These are phyloP conservation scores for Phytophthora megakarya DNA, from an alignment of 352 stramenopile genomes.

Conservation along the genomic window DNA sequence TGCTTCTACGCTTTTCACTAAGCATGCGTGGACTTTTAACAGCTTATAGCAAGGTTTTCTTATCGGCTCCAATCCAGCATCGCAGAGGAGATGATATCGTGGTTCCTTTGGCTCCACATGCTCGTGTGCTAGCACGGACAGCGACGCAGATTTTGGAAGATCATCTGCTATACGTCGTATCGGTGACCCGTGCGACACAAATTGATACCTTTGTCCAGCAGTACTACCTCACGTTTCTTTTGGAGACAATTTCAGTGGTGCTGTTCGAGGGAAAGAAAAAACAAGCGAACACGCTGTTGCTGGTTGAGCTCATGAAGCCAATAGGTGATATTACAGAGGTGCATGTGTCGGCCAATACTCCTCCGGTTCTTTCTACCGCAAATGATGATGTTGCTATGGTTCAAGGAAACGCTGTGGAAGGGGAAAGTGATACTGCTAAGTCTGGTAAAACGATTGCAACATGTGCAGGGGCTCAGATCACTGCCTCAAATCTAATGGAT, in stretches of 20 bases:
- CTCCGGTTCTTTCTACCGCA: neutral
- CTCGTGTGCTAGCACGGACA: conserved; percentile 48
- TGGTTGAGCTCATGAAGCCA: conserved; percentile 67
- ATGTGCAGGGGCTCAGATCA: conserved; percentile 38
- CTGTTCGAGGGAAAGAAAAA: conserved; percentile 83
- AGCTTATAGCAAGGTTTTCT: conserved; percentile 70
- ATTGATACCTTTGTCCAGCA: conserved; percentile 69
- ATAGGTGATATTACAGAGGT: conserved; percentile 29
- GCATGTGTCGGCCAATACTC: conserved; percentile 5
- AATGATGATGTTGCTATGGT: conserved; percentile 42
- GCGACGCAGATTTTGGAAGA: conserved; percentile 51
- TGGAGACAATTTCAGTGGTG: conserved; percentile 78
- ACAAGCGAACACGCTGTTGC: conserved; percentile 71
- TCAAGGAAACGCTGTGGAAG: conserved; percentile 19
- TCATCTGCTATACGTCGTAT: conserved; percentile 61
- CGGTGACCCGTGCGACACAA: conserved; percentile 41
- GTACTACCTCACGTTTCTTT: conserved; percentile 78
- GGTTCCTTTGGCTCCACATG: conserved; percentile 64
- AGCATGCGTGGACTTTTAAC: conserved; percentile 69
- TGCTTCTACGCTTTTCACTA: conserved; percentile 80
- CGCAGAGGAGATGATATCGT: conserved; percentile 66
- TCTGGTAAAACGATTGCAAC: conserved; percentile 30
- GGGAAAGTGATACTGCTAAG: conserved; percentile 9
- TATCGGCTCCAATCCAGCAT: conserved; percentile 66
- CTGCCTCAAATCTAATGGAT: conserved; percentile 50